Evolutionary conservation across 345 rosid species (phyloP), one percentile per base, ranked within the genome.

Genomic region (Populus deltoides): DNA sequence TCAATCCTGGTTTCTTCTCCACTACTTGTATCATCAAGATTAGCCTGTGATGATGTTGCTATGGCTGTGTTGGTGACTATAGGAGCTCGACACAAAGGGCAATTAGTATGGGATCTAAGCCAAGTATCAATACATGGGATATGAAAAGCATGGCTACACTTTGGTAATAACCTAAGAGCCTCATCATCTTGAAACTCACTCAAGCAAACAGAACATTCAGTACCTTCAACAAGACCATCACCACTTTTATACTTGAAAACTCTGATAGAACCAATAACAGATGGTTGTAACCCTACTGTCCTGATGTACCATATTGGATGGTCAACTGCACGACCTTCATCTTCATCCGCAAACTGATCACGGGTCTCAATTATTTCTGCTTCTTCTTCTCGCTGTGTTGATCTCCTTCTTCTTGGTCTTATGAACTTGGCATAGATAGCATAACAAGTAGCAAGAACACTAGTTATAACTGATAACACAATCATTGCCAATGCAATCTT

Each of bases 61-160:
- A 16, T 3, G 17, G 63, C 15, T 1, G 81, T 25, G 41, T 13
- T 73, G 24, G 47, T 35, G 73, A 86, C 80, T 24, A 94, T 86
- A 0, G 97, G 83, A 27, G 83, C 83, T 3, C 83, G 79, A 55
- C 83, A 80, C 25, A 76, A 1, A 0, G 83, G 83, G 73, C 83
- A 80, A 76, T 55, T 80, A 6, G 83, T 80, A 24, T 80, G 83
- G 8, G 83, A 80, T 49, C 76, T 24, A 10, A 80, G 80, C 83
- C 83, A 80, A 55, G 83, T 80, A 72, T 80, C 83, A 43, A 80
- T 80, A 65, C 83, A 80, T 71, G 76, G 72, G 20, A 80, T 10
- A 38, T 80, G 83, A 71, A 80, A 80, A 55, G 83, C 83, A 71
- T 80, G 83, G 47, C 73, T 55, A 24, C 83, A 80, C 73, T 80